A percentile compares a stretch with the other conserved stretches of the same genome.
Evolutionary conservation across 176 grass and related monocot genomes (phyloP).

Genomic region (Otatea glauca): DNA sequence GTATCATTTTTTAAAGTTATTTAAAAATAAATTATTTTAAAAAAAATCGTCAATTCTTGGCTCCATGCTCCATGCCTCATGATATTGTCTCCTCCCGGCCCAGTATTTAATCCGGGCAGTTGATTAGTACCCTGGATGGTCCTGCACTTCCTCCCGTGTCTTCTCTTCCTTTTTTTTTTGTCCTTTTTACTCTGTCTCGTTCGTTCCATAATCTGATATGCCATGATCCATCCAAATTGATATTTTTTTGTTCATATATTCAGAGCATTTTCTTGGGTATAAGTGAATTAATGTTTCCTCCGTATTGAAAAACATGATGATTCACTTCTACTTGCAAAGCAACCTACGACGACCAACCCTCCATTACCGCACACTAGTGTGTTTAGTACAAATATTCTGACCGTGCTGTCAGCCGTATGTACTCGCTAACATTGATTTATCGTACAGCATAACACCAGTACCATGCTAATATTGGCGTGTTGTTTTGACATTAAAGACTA

Average conservation of each 20-base stretch:
- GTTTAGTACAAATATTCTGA: constrained; percentile 25
- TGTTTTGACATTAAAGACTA: not conserved
- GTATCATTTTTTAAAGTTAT: too few species aligned
- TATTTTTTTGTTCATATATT: not conserved
- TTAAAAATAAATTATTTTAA: too few species aligned
- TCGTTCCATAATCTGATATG: not conserved
- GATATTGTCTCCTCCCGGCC: not conserved
- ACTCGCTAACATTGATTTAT: constrained; percentile 25
- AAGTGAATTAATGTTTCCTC: not conserved
- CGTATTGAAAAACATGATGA: not conserved
- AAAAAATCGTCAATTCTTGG: constrained; percentile 17
- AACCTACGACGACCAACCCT: not conserved
- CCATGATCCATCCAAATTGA: not conserved
- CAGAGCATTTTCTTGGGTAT: not conserved
- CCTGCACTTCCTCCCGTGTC: not conserved
- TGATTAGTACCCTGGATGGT: not conserved
- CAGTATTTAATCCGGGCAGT: constrained; percentile 13
- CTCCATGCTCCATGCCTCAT: constrained; percentile 43
- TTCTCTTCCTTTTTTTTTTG: not conserved
- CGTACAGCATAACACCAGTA: constrained; percentile 7
- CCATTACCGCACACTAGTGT: not conserved
- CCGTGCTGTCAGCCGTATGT: constrained; percentile 4
- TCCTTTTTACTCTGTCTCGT: constrained; percentile 4
- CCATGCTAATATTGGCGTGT: not conserved
- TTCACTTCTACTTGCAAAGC: not conserved